Base-by-base conservation (phyloP, 768 basidiomycete genomes). In the Cytidiella melzeri region DNA sequence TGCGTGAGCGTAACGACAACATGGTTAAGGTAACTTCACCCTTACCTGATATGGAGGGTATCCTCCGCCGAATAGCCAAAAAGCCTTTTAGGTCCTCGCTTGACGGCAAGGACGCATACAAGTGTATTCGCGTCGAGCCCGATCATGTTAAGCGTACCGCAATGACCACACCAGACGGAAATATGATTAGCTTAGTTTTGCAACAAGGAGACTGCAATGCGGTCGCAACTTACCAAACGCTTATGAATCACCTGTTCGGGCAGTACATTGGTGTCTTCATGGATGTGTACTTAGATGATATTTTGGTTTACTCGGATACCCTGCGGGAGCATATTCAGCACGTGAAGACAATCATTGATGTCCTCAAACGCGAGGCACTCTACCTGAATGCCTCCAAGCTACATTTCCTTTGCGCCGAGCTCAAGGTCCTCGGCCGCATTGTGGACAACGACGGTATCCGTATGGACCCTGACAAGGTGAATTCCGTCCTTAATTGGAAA, bases 181-280 rank as follows among this genome's bases (percentile, higher is more conserved):
- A 51, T 1, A 70, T 68, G 49, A 26, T 69, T 1, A 73, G 71
- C 19, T 48, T 57, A 3, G 68, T 70, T 1, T 68, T 73, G 65
- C 76, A 71, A 48, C 67, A 70, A 38, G 73, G 72, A 0, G 68
- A 77, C 45, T 72, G 70, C 41, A 76, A 78, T 51, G 68, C 69
- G 0, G 73, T 70, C 0, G 60, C 71, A 0, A 79, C 73, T 0
- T 79, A 0, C 25, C n/a, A n/a, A n/a, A n/a, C n/a, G n/a, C n/a
- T n/a, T n/a, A n/a, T n/a, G n/a, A n/a, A n/a, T n/a, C n/a, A 49
- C 2, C 62, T 76, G 18, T 73, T 77, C 41, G 49, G 61, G 1
- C 63, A 71, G 0, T 42, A 57, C 13, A 67, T 77, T 3, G 70
- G 72, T 0, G 20, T 40, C 7, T 74, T 70, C 48, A 25, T 75